Conservation (phyloP, 2,329 filamentous ascomycete species). For the Aspergillus pseudoviridinutans region DNA sequence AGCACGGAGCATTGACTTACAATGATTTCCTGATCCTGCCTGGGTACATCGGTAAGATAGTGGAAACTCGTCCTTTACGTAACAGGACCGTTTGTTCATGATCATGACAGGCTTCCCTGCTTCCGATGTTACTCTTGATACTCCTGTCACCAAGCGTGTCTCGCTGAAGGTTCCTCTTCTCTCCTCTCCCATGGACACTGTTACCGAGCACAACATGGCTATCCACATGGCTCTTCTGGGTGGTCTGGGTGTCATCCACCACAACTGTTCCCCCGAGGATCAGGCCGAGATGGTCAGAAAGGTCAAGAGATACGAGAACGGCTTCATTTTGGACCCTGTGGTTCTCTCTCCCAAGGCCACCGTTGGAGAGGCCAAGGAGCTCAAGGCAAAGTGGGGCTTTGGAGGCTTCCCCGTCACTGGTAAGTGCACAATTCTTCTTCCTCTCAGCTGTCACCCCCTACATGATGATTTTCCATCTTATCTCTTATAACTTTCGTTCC, state of each 20-base stretch:
- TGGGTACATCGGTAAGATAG: slow-evolving; percentile 76
- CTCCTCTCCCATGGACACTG: slow-evolving; percentile 98
- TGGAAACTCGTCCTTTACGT: slow-evolving; percentile 2
- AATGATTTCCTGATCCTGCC: slow-evolving; percentile 97
- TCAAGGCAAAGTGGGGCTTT: slow-evolving; percentile 98
- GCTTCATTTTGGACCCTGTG: slow-evolving; percentile 94
- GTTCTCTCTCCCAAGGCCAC: slow-evolving; percentile 85
- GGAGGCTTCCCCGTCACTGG: slow-evolving; percentile 98
- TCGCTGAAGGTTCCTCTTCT: slow-evolving; percentile 94
- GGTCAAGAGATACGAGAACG: slow-evolving; percentile 99
- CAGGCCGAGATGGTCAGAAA: slow-evolving; percentile 99
- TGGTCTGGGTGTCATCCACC: slow-evolving; percentile 80
- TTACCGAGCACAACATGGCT: slow-evolving; percentile 99
- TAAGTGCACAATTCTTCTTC: slow-evolving; percentile 51
- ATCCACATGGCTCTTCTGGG: slow-evolving; percentile 70
- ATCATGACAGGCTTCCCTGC: slow-evolving; percentile 71
- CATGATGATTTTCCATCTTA: slow-evolving; percentile 70
- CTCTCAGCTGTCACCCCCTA: slow-evolving; percentile 15
- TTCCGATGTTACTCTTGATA: slow-evolving; percentile 80
- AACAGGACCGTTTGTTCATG: slow-evolving; percentile 17
- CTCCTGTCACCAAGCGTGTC: slow-evolving; percentile 91
- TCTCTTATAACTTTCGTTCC: slow-evolving; percentile 99
- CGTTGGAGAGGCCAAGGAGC: slow-evolving; percentile 80
- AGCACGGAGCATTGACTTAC: slow-evolving; percentile 92
- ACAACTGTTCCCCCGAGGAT: slow-evolving; percentile 97